These are phyloP conservation scores for Helminthosporium solani DNA, from an alignment of 2,329 filamentous ascomycete genomes.

Conservation along the genomic window DNA sequence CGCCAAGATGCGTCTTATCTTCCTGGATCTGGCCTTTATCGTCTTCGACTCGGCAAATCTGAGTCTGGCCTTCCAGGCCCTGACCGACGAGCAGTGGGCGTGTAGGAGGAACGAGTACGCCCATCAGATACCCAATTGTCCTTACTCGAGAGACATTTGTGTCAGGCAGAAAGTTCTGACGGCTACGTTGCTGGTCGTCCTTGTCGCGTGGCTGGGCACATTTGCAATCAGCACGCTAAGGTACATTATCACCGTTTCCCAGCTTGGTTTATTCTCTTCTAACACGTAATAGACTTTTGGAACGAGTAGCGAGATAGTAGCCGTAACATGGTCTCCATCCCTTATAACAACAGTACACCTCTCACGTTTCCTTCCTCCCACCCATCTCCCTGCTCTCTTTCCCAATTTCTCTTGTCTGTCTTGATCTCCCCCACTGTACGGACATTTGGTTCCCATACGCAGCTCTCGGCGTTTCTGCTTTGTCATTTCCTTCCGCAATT, in stretches of 20 bases:
- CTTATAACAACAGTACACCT: not conserved
- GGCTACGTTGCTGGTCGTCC: slow-evolving; percentile 74
- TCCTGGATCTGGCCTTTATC: slow-evolving; percentile 93
- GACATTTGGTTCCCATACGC: slow-evolving; percentile 1
- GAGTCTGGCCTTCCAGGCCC: slow-evolving; percentile 81
- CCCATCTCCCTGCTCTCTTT: not conserved
- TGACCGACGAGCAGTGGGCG: slow-evolving; percentile 63
- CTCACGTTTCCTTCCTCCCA: not conserved
- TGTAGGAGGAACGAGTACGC: slow-evolving; percentile 34
- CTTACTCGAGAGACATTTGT: slow-evolving; percentile 53
- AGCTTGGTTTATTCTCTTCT: not conserved
- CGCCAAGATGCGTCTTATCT: slow-evolving; percentile 84
- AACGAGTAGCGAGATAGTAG: slow-evolving; percentile 11
- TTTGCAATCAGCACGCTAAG: slow-evolving; percentile 71
- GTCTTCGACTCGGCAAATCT: slow-evolving; percentile 95
- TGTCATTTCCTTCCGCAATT: not conserved
- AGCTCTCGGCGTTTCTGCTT: slow-evolving; percentile 9
- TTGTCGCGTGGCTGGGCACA: slow-evolving; percentile 87
- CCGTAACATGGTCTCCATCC: not conserved
- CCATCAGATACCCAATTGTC: slow-evolving; percentile 13
- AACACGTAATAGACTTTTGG: slow-evolving; percentile 4
- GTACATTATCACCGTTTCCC: slow-evolving; percentile 15
- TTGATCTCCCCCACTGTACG: not conserved
- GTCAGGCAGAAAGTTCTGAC: slow-evolving; percentile 69
- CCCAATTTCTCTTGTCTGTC: too few species aligned